These are phyloP conservation scores for Salix suchowensis DNA, from an alignment of 345 rosid species.

Conservation along the genomic window DNA sequence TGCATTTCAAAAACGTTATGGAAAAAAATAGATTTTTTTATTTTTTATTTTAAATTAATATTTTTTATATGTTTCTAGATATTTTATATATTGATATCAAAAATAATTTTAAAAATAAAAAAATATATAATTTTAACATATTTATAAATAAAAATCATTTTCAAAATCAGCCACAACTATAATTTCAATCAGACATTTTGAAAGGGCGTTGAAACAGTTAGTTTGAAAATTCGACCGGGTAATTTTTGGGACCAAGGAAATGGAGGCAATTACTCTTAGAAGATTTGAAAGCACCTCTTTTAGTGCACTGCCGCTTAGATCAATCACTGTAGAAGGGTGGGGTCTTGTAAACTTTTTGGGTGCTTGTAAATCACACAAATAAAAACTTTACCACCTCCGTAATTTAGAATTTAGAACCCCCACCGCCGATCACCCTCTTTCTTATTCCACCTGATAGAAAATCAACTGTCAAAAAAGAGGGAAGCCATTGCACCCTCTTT, in stretches of 20 bases:
- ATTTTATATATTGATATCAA: no score
- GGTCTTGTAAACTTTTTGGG: background rate
- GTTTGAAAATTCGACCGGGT: no score
- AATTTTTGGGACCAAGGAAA: background rate
- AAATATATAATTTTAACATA: no score
- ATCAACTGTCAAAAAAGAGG: background rate
- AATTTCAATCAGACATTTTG: no score
- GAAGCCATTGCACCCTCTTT: background rate
- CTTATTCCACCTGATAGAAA: background rate
- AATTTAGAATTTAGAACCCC: background rate
- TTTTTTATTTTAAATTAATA: no score
- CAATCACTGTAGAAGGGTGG: background rate
- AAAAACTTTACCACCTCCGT: background rate
- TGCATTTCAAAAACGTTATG: no score
- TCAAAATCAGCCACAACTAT: no score
- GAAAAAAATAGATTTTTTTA: no score
- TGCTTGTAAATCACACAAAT: conserved; percentile 21
- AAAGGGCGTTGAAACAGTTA: no score
- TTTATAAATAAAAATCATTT: no score
- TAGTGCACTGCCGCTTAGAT: background rate
- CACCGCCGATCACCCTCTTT: background rate
- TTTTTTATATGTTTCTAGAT: no score
- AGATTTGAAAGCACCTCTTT: background rate
- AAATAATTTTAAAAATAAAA: no score
- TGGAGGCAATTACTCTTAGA: background rate